Conservation (phyloP, 2,329 filamentous ascomycete genomes). For the Trichoderma endophyticum region DNA sequence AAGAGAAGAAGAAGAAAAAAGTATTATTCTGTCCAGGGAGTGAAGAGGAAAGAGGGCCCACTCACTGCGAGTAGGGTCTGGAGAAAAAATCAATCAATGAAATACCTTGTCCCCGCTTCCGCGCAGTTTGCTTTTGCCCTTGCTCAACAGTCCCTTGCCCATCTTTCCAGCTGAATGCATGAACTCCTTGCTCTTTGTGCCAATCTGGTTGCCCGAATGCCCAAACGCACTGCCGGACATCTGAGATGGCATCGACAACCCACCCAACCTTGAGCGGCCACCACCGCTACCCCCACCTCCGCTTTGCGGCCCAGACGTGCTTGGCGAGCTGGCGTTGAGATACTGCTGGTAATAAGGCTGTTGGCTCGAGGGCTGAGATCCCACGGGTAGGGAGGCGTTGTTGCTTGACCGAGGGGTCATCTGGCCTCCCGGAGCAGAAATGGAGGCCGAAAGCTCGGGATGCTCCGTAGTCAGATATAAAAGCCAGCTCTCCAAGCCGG, state of each 20-base stretch:
- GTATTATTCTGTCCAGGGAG: conserved; percentile 28
- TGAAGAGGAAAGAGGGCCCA: conserved; percentile 24
- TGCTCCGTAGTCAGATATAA: conserved; percentile 42
- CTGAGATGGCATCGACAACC: conserved; percentile 37
- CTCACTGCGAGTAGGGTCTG: conserved; percentile 22
- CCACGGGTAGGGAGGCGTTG: conserved; percentile 24
- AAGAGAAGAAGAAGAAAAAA: conserved; percentile 9
- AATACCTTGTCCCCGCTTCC: conserved; percentile 83
- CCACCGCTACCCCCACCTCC: conserved; percentile 19
- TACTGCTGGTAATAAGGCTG: conserved; percentile 58
- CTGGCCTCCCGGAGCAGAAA: conserved; percentile 20
- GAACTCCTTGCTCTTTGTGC: conserved; percentile 83
- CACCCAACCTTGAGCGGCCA: conserved; percentile 35
- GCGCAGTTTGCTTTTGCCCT: conserved; percentile 80
- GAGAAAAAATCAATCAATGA: conserved; percentile 52
- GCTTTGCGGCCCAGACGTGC: conserved; percentile 27
- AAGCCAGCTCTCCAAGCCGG: conserved; percentile 66
- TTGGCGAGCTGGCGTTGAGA: conserved; percentile 43
- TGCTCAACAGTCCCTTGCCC: conserved; percentile 86
- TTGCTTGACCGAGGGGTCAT: neutral
- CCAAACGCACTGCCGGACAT: conserved; percentile 46
- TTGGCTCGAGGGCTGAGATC: conserved; percentile 25
- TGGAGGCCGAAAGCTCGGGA: conserved; percentile 37
- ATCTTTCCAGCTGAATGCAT: conserved; percentile 83
- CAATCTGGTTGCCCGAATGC: conserved; percentile 61